Conservation (phyloP, 768 basidiomycete genomes). For the Gelatoporia subvermispora region DNA sequence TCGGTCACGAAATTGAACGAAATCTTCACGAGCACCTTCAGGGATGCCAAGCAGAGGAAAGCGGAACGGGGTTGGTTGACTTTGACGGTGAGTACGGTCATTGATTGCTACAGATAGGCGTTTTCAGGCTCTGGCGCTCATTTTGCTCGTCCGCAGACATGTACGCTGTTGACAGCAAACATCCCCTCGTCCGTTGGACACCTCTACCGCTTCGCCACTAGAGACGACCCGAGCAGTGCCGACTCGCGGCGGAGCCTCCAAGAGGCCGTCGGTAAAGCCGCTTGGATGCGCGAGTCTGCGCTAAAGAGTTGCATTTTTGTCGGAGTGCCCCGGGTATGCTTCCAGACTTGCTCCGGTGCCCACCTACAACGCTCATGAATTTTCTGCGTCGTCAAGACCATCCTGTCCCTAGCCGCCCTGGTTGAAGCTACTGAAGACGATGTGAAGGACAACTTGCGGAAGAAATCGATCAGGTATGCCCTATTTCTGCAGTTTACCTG, state of each 20-base stretch:
- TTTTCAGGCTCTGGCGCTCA: constrained; percentile 1
- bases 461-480: constrained; percentile 55
- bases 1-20: constrained; percentile 44
- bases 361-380: neutral
- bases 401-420: constrained; percentile 74
- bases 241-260: constrained; percentile 39
- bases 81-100: constrained; percentile 47
- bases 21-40: constrained; percentile 57
- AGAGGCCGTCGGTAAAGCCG: constrained; percentile 66
- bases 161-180: constrained; percentile 78
- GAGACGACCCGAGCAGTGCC: constrained; percentile 36
- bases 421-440: constrained; percentile 77
- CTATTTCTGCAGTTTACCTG: neutral
- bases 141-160: constrained; percentile 50
- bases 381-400: constrained; percentile 47
- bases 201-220: constrained; percentile 74
- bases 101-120: neutral
- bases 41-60: constrained; percentile 56
- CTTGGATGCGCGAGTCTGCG: constrained; percentile 84
- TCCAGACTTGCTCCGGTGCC: neutral
- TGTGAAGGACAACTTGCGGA: constrained; percentile 68
- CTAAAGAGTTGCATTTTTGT: constrained; percentile 88
- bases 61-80: constrained; percentile 81
- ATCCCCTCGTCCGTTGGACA: constrained; percentile 74
- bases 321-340: constrained; percentile 70